Percentiles rank a stretch among this genome's conserved stretches.
Conservation (phyloP, 1,139 yeast genomes). For the Pneumocystis sp. region DNA sequence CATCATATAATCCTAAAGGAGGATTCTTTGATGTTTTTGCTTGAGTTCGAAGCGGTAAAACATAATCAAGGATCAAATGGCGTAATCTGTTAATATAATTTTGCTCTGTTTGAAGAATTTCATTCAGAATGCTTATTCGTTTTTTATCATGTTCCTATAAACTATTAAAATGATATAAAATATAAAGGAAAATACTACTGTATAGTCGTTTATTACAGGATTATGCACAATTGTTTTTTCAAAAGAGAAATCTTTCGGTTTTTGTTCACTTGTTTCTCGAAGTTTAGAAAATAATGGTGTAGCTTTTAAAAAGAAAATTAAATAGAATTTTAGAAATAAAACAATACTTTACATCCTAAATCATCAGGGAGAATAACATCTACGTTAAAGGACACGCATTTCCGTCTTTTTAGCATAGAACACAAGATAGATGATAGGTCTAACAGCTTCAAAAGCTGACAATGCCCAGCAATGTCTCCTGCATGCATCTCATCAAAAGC, state of each 20-base stretch:
- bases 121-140: conserved; percentile 6
- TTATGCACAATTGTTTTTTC: background rate
- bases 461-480: background rate
- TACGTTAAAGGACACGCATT: background rate
- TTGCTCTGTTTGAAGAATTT: conserved; percentile 8
- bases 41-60: conserved; percentile 6
- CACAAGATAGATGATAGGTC: background rate
- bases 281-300: background rate
- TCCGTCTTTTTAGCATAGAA: background rate
- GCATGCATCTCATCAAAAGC: background rate
- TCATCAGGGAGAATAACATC: background rate
- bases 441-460: background rate
- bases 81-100: conserved; percentile 6
- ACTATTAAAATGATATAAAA: background rate
- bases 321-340: background rate
- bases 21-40: conserved; percentile 5
- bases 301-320: background rate
- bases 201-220: background rate
- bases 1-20: conserved; percentile 7
- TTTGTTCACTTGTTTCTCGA: background rate
- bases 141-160: conserved; percentile 4
- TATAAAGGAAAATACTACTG: background rate
- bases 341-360: background rate
- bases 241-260: background rate
- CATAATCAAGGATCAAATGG: conserved; percentile 8